Conservation (phyloP, 2,329 filamentous ascomycete species). For the Coleophoma eucalyptorum region DNA sequence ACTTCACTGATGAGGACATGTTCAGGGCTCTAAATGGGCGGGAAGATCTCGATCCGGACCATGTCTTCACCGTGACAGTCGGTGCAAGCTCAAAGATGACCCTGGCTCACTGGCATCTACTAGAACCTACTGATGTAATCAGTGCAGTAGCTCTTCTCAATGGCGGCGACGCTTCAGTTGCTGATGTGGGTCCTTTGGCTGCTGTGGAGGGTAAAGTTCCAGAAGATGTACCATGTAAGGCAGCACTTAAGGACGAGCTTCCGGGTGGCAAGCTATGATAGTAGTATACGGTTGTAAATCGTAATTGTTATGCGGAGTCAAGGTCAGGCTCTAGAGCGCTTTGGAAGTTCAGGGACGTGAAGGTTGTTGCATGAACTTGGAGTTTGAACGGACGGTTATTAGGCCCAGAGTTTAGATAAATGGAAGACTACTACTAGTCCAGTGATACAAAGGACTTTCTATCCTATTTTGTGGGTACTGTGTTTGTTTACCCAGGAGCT, state of each 20-base stretch:
- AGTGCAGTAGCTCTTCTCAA: constrained; percentile 55
- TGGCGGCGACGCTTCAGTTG: constrained; percentile 17
- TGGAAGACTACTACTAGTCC: no score
- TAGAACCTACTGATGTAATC: constrained; percentile 86
- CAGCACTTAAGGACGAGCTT: constrained; percentile 16
- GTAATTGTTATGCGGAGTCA: no score
- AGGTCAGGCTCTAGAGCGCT: no score
- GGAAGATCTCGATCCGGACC: constrained; percentile 51
- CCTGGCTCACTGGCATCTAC: constrained; percentile 81
- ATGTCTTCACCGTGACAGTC: constrained; percentile 88
- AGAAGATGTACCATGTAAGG: constrained; percentile 14
- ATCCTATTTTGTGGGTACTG: no score
- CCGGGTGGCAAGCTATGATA: constrained; percentile 14
- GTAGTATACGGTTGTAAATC: no score
- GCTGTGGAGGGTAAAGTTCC: constrained; percentile 23
- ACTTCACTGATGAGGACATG: constrained; percentile 96
- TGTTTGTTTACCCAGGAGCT: no score
- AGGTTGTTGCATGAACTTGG: no score
- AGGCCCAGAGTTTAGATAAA: no score
- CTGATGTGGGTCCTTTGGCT: constrained; percentile 21
- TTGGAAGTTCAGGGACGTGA: no score
- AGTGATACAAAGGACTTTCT: no score
- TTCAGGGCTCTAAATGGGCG: constrained; percentile 75
- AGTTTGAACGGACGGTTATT: no score
- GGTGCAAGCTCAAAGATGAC: constrained; percentile 91